These are phyloP conservation scores for Leishmania martiniquensis DNA, from an alignment of 208 protist species.

Conservation along the genomic window DNA sequence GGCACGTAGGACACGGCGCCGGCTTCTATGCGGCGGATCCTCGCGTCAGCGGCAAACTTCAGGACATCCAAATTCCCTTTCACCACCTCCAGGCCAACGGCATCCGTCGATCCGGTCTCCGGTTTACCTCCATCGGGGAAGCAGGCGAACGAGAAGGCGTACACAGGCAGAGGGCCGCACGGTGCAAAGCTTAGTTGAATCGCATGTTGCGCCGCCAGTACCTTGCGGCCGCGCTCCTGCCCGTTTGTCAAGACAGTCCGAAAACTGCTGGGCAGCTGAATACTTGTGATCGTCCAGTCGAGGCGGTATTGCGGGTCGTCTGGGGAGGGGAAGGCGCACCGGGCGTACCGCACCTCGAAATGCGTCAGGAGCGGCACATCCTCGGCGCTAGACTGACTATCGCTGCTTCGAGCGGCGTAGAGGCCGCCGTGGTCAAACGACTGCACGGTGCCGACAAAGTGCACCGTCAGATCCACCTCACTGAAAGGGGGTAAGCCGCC, in stretches of 20 bases:
- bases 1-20: not conserved
- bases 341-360: conserved; percentile 82
- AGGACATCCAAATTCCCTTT: conserved; percentile 6
- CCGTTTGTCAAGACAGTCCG: conserved; percentile 46
- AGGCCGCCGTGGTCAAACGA: conserved; percentile 53
- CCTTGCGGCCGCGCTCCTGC: conserved; percentile 25
- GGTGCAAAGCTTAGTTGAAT: conserved; percentile 42
- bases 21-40: not conserved
- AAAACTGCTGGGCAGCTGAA: conserved; percentile 55
- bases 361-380: conserved; percentile 65
- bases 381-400: not conserved
- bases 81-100: conserved; percentile 3
- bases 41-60: not conserved
- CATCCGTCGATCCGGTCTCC: not conserved
- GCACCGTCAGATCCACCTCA: conserved; percentile 53
- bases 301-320: conserved; percentile 78
- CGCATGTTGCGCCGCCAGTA: conserved; percentile 22
- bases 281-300: conserved; percentile 51
- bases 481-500: conserved; percentile 32
- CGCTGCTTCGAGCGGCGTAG: conserved; percentile 36
- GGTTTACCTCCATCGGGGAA: conserved; percentile 10
- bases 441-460: conserved; percentile 64
- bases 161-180: conserved; percentile 70
- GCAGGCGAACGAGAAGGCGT: conserved; percentile 68
- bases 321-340: conserved; percentile 81